Evolutionary conservation across 1,139 yeast genomes (phyloP).

Genomic region (Kurtzmaniella quercitrusa): DNA sequence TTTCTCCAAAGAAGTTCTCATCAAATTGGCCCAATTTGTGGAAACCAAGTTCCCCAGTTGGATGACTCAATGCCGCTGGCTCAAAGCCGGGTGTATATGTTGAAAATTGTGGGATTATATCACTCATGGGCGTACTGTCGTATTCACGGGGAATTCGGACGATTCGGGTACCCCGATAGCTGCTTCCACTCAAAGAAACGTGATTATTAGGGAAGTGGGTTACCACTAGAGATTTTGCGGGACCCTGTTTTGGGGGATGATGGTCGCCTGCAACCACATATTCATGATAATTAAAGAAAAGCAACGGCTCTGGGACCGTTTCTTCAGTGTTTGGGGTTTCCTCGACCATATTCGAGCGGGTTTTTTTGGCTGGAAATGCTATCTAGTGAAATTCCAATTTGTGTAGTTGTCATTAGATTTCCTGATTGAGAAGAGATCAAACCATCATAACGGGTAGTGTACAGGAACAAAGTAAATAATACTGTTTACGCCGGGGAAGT

Average conservation of each 20-base stretch:
- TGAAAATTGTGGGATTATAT: conserved; percentile 58
- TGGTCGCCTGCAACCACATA: conserved; percentile 27
- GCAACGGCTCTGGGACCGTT: conserved; percentile 12
- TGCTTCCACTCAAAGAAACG: conserved; percentile 21
- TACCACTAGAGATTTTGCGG: conserved; percentile 34
- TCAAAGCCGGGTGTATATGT: conserved; percentile 58
- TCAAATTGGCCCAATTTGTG: conserved; percentile 31
- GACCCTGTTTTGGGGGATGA: conserved; percentile 11
- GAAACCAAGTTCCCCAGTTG: conserved; percentile 9
- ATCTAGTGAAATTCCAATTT: background rate
- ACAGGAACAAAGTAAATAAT: too few species aligned
- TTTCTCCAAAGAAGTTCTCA: conserved; percentile 44
- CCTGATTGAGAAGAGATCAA: background rate
- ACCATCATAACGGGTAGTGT: too few species aligned
- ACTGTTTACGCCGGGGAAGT: too few species aligned
- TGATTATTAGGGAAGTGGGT: conserved; percentile 66
- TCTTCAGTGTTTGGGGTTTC: background rate
- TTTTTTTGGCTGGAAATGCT: background rate
- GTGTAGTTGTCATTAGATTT: background rate
- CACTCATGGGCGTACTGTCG: conserved; percentile 23
- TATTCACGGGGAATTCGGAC: conserved; percentile 61
- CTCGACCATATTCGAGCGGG: background rate
- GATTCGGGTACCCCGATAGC: conserved; percentile 44
- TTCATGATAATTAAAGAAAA: conserved; percentile 68
- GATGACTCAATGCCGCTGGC: conserved; percentile 53